A percentile compares a stretch with the other conserved stretches of the same genome.
These are phyloP conservation scores for Cystobasidium slooffiae DNA, from an alignment of 1,284 basidiomycete genomes.

Conservation along the genomic window DNA sequence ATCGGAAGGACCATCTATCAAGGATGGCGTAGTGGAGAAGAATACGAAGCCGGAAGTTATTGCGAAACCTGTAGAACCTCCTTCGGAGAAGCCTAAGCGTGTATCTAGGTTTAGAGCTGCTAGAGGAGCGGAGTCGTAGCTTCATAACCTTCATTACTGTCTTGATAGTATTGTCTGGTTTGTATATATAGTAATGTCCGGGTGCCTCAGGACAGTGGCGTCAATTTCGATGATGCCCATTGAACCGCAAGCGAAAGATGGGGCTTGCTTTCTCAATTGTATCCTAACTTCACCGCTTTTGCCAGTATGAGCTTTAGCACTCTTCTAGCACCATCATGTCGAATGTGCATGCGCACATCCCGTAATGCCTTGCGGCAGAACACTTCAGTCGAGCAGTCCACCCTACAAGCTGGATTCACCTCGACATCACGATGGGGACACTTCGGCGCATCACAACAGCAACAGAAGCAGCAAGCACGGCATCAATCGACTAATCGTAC, in stretches of 20 bases:
- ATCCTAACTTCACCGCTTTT: no score
- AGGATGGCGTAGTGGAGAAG: slow-evolving; percentile 6
- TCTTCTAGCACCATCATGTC: background rate
- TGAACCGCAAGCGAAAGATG: no score
- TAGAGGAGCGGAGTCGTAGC: slow-evolving; percentile 1
- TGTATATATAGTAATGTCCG: no score
- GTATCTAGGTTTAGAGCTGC: slow-evolving; percentile 41
- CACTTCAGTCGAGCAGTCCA: background rate
- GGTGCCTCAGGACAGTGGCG: no score
- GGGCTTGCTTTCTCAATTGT: no score
- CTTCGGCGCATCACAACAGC: background rate
- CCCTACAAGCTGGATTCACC: background rate
- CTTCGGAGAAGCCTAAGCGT: slow-evolving; percentile 23
- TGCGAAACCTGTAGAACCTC: background rate
- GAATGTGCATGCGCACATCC: background rate
- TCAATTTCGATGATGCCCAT: no score
- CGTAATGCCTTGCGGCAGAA: background rate
- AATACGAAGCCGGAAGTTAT: background rate
- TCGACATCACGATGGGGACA: background rate
- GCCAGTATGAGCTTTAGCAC: background rate
- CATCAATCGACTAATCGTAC: background rate
- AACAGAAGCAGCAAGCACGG: slow-evolving; percentile 5
- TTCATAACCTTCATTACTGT: background rate
- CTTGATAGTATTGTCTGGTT: background rate
- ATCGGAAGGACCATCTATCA: background rate